Evolutionary conservation across 768 basidiomycete species (phyloP), one percentile per base, ranked within the genome.

Genomic region (Podaxis mareebaensis): DNA sequence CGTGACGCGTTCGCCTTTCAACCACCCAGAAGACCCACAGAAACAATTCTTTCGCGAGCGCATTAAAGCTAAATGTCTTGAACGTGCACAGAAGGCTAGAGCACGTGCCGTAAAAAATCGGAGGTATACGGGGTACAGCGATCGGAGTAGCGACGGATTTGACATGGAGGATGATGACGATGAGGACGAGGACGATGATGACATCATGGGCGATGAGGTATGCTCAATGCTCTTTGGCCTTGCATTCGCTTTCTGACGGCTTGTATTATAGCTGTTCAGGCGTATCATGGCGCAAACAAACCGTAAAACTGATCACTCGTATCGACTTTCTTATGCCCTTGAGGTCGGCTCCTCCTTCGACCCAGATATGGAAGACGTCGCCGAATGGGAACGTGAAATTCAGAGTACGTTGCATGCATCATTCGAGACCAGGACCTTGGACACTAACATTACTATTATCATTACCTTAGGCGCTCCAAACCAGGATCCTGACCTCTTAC

Each of bases 261-360:
- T 3, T 48, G 59, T 53, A 22, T 66, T 54, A 33, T 61, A 92
- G 90, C 77, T 92, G 17, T 91, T 89, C 68, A 78, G 81, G 44
- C 81, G 90, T 54, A 88, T 92, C 30, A 78, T 92, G 73, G 76
- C 78, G 6, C 85, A 83, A 68, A 75, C 83, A 12, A 80, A 78
- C 36, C 76, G 80, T 11, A 86, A 81, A 67, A 71, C 75, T 17
- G 76, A 71, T 2, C 83, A 90, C 68, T 72, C 79, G 2, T 90
- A 87, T 67, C 81, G 83, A 8, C 70, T 89, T 2, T 91, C 89
- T 1, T 92, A 88, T 64, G 80, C 83, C 28, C 70, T 76, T 17
- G 89, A 91, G 62, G 89, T 92, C 3, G 90, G 90, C 4, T 90
- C 89, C 15, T 91, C 90, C 0, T 84, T 90, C 63, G 90, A 92